Base-by-base conservation (phyloP, 2,329 filamentous ascomycete genomes). In the Gremmenia infestans region DNA sequence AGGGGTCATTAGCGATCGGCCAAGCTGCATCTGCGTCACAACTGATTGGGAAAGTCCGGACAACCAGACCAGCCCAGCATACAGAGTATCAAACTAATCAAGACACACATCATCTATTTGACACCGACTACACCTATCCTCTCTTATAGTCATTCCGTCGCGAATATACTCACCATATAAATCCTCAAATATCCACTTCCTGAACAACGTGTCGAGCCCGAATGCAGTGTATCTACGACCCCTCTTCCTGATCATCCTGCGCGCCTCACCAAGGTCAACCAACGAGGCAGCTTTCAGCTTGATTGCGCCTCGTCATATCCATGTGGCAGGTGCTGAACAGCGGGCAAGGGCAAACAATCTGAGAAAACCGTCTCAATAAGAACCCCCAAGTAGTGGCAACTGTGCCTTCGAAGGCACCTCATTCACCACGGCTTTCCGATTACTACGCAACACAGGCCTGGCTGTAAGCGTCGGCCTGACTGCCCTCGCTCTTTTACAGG, bases 381-480 rank as follows among this genome's bases (percentile, higher is more conserved):
- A 25, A 15, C 15, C 22, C 17, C 14, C 32, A 39, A 22, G 8
- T 22, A 48, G 45, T 48, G 12, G 45, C 12, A 48, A 12, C 22
- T 36, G 15, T 43, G 47, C 50, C 55, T 50, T 19, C 25, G 23
- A 43, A 54, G 49, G 49, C 47, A 11, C 25, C 40, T 50, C 35
- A 12, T 54, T 69, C 76, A 81, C 51, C 59, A 73, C 83, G 80
- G 81, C 81, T 72, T 81, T 76, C 69, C 76, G 80, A 71, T 78
- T 77, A 49, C 65, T 83, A 59, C 76, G 80, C 69, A 72, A 77
- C 62, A 68, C 69, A 19, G 79, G 80, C 72, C 75, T 85, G 67
- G 76, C 77, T 71, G 73, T 81, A 61, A 81, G 81, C 74, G 76
- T 85, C 60, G 81, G 81, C 70, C 71, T 83, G 57, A 77, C 80